Base-by-base conservation (phyloP, 345 rosid species). In the Camelina hispida region DNA sequence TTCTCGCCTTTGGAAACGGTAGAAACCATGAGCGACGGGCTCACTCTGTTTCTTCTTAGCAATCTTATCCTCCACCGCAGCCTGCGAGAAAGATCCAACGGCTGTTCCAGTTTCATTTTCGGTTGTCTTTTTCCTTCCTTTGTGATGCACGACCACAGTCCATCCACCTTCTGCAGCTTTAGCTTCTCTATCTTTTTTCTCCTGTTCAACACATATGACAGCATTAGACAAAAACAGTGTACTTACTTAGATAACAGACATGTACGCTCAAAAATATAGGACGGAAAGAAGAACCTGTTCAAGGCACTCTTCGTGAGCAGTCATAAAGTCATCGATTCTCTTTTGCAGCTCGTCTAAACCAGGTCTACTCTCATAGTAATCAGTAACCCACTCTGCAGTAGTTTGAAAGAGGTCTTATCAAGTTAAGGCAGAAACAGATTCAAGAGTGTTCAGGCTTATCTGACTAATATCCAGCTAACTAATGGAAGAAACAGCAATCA, bases 71-170 rank as follows among this genome's bases (percentile, higher is more conserved):
- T 88, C 89, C 51, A 83, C 71, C 56, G 82, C 91, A 75, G 90
- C 87, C 72, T 84, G 93, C 74, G 94, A 83, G 68, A 84, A 89
- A 40, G 98, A 91, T 54, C 97, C 96, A 59, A 93, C 96, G 3
- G 87, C 78, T 69, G 79, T 84, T 85, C 98, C 99, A 51, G 85
- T 83, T 76, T 90, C 94, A 46, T 87, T 10, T 20, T 92, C 99
- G 56, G 89, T 85, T 5, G 91, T 88, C 72, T 90, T 95, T 74
- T 95, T 95, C 87, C 98, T 90, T 78, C 99, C 98, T 83, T 89
- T 95, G 62, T 89, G 96, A 79, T 92, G 99, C 22, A 77, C 84
- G 5, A 93, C 99, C 70, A 93, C 98, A 37, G 96, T 93, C 99
- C 98, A 95, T 35, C 98, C 99, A 54, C 92, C 99, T 77, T 91